Base-by-base conservation (phyloP, 345 rosid genomes). In the Brassica carinata region DNA sequence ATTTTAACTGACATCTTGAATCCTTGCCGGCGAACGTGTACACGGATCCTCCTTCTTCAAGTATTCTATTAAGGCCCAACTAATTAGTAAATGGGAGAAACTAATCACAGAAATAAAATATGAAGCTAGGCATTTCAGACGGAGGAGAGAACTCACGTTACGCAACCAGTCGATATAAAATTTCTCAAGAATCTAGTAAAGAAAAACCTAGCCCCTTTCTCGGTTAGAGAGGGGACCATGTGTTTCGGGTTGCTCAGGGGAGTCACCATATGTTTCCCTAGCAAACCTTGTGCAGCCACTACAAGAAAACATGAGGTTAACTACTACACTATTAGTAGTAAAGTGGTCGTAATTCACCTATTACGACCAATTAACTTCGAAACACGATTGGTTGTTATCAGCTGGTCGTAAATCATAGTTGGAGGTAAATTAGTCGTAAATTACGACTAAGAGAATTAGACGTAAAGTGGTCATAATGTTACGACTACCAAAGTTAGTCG, bases 41-140 rank as follows among this genome's bases (percentile, higher is more conserved):
- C 72, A 86, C 85, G 33, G 94, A 87, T 73, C 98, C 99, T 59
- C 97, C 98, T 82, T 91, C 95, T 87, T 93, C 98, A 75, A 91
- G 43, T 64, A 95, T 76, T 19, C 98, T 95, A 81, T 31, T 45
- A 27, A 34, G 19, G 8, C 7, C 38, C 51, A 70, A 23, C 18
- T 5, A 23, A 23, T 68, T 23, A 43, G 45, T 64, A 63, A 40
- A 43, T 48, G 14, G 5, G 43, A 67, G 53, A 68, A 68, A 9
- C 45, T 38, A 38, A 40, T 67, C 31, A 4, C 30, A 68, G 2
- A 19, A 40, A 43, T 43, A 26, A 19, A 40, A 43, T 43, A 26
- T 48, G 17, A 48, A 45, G 53, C 57, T 13, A 48, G 57, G n/a
- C 53, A 45, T 45, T 10, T 3, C n/a, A 45, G 53, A 45, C n/a